Conservation (phyloP, 257 asterid species). For the Solanum boliviense region DNA sequence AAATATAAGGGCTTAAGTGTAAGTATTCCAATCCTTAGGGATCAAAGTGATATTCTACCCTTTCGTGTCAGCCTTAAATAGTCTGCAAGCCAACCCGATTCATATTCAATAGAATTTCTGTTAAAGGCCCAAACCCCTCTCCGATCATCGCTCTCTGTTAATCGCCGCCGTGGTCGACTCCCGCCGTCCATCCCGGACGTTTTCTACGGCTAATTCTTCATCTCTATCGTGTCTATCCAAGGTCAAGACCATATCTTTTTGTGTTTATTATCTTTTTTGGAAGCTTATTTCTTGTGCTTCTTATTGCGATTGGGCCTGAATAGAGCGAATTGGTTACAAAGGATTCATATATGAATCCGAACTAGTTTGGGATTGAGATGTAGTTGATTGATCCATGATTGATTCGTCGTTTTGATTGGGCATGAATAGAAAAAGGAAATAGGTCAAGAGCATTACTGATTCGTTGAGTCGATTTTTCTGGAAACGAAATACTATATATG, state of each 20-base stretch:
- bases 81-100: background rate
- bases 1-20: background rate
- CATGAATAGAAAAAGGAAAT: background rate
- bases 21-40: background rate
- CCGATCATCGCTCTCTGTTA: background rate
- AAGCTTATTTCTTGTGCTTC: background rate
- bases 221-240: background rate
- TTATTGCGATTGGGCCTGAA: background rate
- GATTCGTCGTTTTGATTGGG: background rate
- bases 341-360: background rate
- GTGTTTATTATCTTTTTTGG: background rate
- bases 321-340: background rate
- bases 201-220: background rate
- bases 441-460: background rate
- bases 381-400: background rate
- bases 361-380: background rate
- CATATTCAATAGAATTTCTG: background rate
- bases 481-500: background rate
- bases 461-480: background rate
- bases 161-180: background rate
- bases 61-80: background rate
- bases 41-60: background rate
- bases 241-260: background rate
- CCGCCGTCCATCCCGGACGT: background rate
- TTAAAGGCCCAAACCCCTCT: background rate